A percentile compares a stretch with the other conserved stretches of the same genome.
Conservation (phyloP, 139 green algal species). For the Gonium pectorale region DNA sequence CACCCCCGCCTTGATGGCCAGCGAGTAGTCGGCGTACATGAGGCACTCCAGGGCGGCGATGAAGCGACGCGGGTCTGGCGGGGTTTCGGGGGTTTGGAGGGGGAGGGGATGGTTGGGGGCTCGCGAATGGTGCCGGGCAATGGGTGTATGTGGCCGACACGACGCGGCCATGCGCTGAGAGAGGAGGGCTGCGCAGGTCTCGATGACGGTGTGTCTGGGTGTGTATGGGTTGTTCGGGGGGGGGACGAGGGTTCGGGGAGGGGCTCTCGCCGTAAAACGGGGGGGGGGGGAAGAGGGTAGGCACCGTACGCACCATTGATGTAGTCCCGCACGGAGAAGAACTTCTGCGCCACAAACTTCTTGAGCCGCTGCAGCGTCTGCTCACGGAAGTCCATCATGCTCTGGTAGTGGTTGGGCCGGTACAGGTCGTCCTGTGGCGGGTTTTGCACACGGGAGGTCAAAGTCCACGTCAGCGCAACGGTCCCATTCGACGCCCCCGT, state of each 20-base stretch:
- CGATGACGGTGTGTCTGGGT: background rate
- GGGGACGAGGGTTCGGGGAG: too few relatives aligned
- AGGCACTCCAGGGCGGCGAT: constrained; percentile 80
- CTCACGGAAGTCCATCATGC: constrained; percentile 79
- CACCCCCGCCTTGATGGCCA: constrained; percentile 91
- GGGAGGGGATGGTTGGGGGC: too few relatives aligned
- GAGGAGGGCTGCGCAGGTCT: too few relatives aligned
- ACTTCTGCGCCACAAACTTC: constrained; percentile 72
- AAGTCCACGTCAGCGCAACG: constrained; percentile 13
- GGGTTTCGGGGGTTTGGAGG: too few relatives aligned
- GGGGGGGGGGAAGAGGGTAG: too few relatives aligned
- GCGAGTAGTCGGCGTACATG: constrained; percentile 83
- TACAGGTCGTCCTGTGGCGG: constrained; percentile 79
- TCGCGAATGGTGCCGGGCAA: too few relatives aligned
- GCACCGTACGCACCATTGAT: constrained; percentile 45
- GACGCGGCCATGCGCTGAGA: too few relatives aligned
- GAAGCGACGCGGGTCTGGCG: constrained; percentile 78
- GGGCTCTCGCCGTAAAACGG: too few relatives aligned
- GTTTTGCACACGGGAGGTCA: background rate
- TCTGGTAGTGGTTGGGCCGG: constrained; percentile 78
- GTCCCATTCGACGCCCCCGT: background rate
- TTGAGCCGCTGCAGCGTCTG: constrained; percentile 81
- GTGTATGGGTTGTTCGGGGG: background rate
- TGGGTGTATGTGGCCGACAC: too few relatives aligned
- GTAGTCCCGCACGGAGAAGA: constrained; percentile 82